Evolutionary conservation across 495 filamentous ascomycete genomes (phyloP), one percentile per base, ranked within the genome.

Genomic region (Staphylotrichum longicolle): DNA sequence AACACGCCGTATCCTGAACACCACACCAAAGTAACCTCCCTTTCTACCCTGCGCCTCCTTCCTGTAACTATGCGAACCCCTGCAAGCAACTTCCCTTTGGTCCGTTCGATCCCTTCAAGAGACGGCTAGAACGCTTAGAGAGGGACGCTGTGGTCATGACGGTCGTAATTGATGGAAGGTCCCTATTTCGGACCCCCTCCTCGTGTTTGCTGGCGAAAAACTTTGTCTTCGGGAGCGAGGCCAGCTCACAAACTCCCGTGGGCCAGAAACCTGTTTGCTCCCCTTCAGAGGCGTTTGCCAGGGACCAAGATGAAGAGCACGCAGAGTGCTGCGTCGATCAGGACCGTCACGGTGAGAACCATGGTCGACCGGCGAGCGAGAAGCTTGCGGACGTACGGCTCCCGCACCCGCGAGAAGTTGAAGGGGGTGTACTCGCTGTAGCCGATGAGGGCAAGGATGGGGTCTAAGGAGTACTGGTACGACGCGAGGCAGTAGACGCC

Each of bases 351-450:
- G 3, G 78, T 74, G 10, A 95, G 76, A 3, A 90, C 89, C 77
- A 91, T 89, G 30, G 89, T 65, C 0, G 93, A 87, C 44, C 94
- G 87, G 73, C 91, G 91, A 60, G 82, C 85, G 52, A 98, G 80
- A 7, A 97, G 83, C 65, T 85, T 87, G 41, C 90, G 87, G 37
- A 98, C 88, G 67, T 93, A 98, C 0, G 91, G 89, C 71, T 98
- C 94, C 48, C 86, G 84, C 55, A 98, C 88, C 4, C 85, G 84
- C 12, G 86, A 85, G 80, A 93, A 97, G 67, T 85, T 86, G 82
- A 96, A 89, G 52, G 96, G 91, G 0, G 91, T 96, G 75, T 96
- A 96, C 75, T 98, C 94, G 77, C 91, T 97, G 68, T 85, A 86
- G 37, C 93, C 93, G 20, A 89, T 64, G n/a, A 98, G 82, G 3